Evolutionary conservation across 2,329 filamentous ascomycete species (phyloP), one percentile per base, ranked within the genome.

Genomic region (Ilyonectria sp.): DNA sequence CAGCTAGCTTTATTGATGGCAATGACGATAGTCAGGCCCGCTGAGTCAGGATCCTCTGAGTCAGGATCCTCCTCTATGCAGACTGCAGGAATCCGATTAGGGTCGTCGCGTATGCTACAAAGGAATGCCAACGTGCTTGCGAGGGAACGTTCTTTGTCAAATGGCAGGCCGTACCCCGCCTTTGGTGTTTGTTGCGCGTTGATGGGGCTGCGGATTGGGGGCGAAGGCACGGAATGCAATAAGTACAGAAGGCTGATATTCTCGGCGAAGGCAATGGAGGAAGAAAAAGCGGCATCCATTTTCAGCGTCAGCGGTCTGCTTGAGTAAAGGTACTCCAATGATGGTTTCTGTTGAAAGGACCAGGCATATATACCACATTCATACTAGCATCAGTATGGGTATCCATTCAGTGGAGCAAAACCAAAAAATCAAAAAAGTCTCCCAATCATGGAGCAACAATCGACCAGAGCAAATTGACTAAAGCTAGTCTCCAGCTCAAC

Each of bases 1-100:
- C 33, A n/a, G 19, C 13, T 63, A 2, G 26, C 43, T 60, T 76
- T 79, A 29, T 82, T 81, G 21, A 81, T 67, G 6, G 79, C 78
- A 7, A 81, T 44, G 1, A 81, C 47, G 15, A 79, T 72, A 7
- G 76, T 75, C 17, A 81, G 52, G 15, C 29, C 50, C 13, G 33
- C 26, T 3, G 66, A 43, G 21, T 60, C 29, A 5, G n/a, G n/a
- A n/a, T n/a, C n/a, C n/a, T n/a, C n/a, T n/a, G n/a, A n/a, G n/a
- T n/a, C n/a, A n/a, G 52, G 35, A 10, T 61, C 59, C 60, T 82
- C 76, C 15, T 76, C 69, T 19, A 82, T 40, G 29, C 78, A 80
- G 17, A 81, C 67, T 8, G 80, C 80, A 17, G 80, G 79, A 15
- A 82, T 79, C 49, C 78, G 67, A n/a, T 79, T 68, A 6, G 50